phyloP scores from a whole-genome alignment of 768 basidiomycete species.

The Tricholoma flavovirens region DNA sequence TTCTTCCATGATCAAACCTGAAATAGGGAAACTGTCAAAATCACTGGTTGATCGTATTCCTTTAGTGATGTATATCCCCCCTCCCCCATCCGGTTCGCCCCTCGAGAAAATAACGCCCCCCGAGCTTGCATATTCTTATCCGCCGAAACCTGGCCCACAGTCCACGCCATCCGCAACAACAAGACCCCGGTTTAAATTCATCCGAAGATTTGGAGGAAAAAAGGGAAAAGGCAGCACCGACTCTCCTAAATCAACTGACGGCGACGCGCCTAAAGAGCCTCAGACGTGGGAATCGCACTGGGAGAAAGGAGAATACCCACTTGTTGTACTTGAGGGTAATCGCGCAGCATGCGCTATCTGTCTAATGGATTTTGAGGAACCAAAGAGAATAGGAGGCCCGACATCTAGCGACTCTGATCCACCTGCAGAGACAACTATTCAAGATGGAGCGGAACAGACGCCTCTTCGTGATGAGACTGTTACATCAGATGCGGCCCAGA shows the following conservation, averaged over 20 bases:
- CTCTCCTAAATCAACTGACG: not conserved
- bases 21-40: conserved; percentile 69
- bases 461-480: not conserved
- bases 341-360: conserved; percentile 84
- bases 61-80: conserved; percentile 79
- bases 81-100: conserved; percentile 51
- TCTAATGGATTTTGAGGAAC: conserved; percentile 80
- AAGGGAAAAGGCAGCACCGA: not conserved
- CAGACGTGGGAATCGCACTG: conserved; percentile 73
- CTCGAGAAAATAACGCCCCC: conserved; percentile 30
- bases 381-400: conserved; percentile 30
- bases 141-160: conserved; percentile 36
- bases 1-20: conserved; percentile 67
- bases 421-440: not conserved
- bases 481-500: not conserved
- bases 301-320: conserved; percentile 74
- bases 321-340: conserved; percentile 76
- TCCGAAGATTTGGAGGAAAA: conserved; percentile 28
- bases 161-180: conserved; percentile 16
- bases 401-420: not conserved
- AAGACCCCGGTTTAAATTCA: conserved; percentile 50
- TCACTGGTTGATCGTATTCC: conserved; percentile 74
- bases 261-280: conserved; percentile 20
- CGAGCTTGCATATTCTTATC: conserved; percentile 51
- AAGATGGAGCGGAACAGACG: not conserved